These are phyloP conservation scores for Lippia alba DNA, from an alignment of 305 asterid genomes.

Conservation along the genomic window DNA sequence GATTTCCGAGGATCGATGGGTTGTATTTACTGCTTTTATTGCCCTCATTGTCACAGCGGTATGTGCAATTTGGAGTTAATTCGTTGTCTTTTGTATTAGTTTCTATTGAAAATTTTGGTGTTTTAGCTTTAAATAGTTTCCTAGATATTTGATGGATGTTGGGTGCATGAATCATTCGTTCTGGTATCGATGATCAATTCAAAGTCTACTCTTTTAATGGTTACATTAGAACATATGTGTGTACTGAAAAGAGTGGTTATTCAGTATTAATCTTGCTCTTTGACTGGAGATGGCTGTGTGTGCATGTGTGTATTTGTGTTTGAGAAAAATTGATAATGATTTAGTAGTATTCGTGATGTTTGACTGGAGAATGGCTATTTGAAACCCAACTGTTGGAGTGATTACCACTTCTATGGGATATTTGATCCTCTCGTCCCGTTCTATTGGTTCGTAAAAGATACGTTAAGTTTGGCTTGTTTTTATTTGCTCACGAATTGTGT, in stretches of 20 bases:
- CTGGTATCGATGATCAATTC: slow-evolving; percentile 12
- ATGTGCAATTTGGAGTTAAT: slow-evolving; percentile 41
- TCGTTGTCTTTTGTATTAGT: slow-evolving; percentile 15
- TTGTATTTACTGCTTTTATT: slow-evolving; percentile 72
- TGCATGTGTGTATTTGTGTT: neutral
- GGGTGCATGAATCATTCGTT: slow-evolving; percentile 7
- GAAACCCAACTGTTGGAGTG: slow-evolving; percentile 5
- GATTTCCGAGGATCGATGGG: slow-evolving; percentile 83
- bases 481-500: neutral
- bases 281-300: slow-evolving; percentile 15
- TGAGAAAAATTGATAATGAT: slow-evolving; percentile 4
- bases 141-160: slow-evolving; percentile 7
- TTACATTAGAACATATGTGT: neutral
- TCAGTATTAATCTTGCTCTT: slow-evolving; percentile 10
- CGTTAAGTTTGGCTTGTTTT: slow-evolving; percentile 16
- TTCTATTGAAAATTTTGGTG: neutral
- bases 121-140: neutral
- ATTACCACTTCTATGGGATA: neutral
- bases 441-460: neutral
- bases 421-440: neutral
- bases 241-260: slow-evolving; percentile 17
- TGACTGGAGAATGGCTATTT: slow-evolving; percentile 23
- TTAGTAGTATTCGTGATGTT: slow-evolving; percentile 8
- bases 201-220: neutral
- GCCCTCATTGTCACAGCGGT: slow-evolving; percentile 86